phyloP scores from a whole-genome alignment of 192 early-diverging fungal genomes.

The Ambispora gerdemannii region DNA sequence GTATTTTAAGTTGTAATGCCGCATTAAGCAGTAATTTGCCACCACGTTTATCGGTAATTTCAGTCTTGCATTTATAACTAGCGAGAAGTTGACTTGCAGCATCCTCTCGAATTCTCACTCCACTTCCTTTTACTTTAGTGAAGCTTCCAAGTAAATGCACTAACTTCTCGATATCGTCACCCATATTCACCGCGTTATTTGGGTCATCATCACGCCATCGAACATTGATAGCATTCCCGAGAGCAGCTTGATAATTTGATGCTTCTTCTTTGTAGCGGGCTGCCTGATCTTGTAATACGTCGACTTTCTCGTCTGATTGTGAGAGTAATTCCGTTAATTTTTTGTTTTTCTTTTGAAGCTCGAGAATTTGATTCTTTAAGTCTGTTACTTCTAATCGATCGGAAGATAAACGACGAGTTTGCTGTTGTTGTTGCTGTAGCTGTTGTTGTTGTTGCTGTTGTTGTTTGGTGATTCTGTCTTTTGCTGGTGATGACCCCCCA shows the following conservation, averaged over 20 bases:
- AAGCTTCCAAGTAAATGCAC: not conserved
- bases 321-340: not conserved
- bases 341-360: not conserved
- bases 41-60: conserved; percentile 1
- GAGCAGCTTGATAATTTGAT: conserved; percentile 4
- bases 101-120: not conserved
- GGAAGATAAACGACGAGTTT: too few species aligned
- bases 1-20: conserved; percentile 16
- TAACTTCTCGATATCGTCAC: conserved; percentile 16
- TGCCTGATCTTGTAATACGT: not conserved
- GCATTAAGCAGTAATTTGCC: not conserved
- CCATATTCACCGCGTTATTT: conserved; percentile 9
- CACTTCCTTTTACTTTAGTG: not conserved
- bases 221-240: conserved; percentile 6
- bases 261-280: not conserved
- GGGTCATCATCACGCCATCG: conserved; percentile 12
- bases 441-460: too few species aligned
- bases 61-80: not conserved
- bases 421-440: too few species aligned
- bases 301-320: not conserved
- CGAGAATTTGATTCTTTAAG: not conserved
- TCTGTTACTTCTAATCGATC: not conserved
- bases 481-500: too few species aligned
- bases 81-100: not conserved
- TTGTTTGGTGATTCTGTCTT: too few species aligned